phyloP scores from a whole-genome alignment of 768 basidiomycete species.

The Rhodotorula babjevae region DNA sequence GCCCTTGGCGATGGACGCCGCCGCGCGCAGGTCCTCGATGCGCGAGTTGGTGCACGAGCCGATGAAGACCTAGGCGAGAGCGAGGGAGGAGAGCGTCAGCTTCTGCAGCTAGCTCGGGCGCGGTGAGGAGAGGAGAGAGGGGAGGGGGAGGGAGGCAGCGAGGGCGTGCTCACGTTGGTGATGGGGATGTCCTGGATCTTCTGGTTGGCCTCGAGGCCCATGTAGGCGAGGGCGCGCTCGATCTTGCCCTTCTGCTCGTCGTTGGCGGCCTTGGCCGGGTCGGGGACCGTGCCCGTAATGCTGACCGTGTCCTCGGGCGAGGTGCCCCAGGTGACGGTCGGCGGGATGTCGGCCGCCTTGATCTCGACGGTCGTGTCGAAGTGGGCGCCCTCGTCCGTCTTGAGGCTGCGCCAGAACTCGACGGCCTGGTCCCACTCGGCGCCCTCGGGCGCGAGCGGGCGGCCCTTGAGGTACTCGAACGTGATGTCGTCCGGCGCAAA shows the following conservation, averaged over 20 bases:
- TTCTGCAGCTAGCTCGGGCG: too few relatives aligned
- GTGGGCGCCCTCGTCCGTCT: constrained; percentile 72
- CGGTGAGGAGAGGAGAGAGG: too few relatives aligned
- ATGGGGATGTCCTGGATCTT: constrained; percentile 72
- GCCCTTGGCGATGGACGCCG: constrained; percentile 67
- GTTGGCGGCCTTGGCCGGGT: constrained; percentile 64
- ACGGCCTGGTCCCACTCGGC: constrained; percentile 78
- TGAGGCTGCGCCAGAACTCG: constrained; percentile 74
- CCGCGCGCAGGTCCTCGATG: constrained; percentile 85
- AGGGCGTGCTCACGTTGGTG: constrained; percentile 56
- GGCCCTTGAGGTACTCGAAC: constrained; percentile 72
- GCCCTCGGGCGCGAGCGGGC: constrained; percentile 72
- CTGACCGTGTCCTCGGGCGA: constrained; percentile 82
- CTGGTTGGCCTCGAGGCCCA: constrained; percentile 75
- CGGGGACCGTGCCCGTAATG: constrained; percentile 74
- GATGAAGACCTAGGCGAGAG: constrained; percentile 60
- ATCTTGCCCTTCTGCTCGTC: constrained; percentile 64
- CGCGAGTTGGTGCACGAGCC: constrained; percentile 93
- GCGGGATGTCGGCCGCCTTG: constrained; percentile 75
- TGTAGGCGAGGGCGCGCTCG: constrained; percentile 72
- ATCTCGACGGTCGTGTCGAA: constrained; percentile 79
- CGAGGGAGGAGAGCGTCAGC: neutral
- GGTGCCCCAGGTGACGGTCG: constrained; percentile 89
- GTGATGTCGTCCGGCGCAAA: constrained; percentile 83
- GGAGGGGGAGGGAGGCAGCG: too few relatives aligned